These are phyloP conservation scores for Flaveria bidentis DNA, from an alignment of 129 eudicot genomes.

Conservation along the genomic window DNA sequence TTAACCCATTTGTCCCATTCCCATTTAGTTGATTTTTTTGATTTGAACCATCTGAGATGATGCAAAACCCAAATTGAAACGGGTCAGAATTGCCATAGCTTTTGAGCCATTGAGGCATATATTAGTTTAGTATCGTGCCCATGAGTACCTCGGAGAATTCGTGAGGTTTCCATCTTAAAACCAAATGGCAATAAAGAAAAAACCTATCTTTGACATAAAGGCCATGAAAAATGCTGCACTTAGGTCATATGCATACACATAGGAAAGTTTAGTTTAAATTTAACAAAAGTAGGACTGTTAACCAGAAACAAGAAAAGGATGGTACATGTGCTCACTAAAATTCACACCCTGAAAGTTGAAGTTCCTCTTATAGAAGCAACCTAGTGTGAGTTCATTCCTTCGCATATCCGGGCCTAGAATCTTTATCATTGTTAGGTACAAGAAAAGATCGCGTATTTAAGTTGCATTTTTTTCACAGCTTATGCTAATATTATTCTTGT, in stretches of 20 bases:
- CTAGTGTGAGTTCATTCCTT: conserved; percentile 42
- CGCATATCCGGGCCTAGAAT: conserved; percentile 32
- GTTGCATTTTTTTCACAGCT: conserved; percentile 15
- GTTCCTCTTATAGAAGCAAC: conserved; percentile 26
- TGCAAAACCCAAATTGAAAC: not conserved
- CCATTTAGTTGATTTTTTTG: not conserved
- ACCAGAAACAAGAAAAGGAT: conserved; percentile 28
- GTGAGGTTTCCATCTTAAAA: not conserved
- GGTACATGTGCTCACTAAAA: conserved; percentile 18
- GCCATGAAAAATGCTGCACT: not conserved
- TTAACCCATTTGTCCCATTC: not conserved
- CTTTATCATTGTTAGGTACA: conserved; percentile 28
- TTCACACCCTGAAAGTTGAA: conserved; percentile 23
- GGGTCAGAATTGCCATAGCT: not conserved
- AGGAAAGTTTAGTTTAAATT: not conserved
- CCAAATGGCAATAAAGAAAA: not conserved
- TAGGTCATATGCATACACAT: not conserved
- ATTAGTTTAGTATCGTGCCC: not conserved
- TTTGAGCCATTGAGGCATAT: not conserved
- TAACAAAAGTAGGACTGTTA: conserved; percentile 10
- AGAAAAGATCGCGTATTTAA: conserved; percentile 26
- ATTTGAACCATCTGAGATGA: conserved; percentile 1
- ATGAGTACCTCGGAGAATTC: not conserved
- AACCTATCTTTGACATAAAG: not conserved
- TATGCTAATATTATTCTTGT: conserved; percentile 24